A percentile compares a stretch with the other conserved stretches of the same genome.
Evolutionary conservation across 768 basidiomycete species (phyloP).

Genomic region (Trametes meyenii): DNA sequence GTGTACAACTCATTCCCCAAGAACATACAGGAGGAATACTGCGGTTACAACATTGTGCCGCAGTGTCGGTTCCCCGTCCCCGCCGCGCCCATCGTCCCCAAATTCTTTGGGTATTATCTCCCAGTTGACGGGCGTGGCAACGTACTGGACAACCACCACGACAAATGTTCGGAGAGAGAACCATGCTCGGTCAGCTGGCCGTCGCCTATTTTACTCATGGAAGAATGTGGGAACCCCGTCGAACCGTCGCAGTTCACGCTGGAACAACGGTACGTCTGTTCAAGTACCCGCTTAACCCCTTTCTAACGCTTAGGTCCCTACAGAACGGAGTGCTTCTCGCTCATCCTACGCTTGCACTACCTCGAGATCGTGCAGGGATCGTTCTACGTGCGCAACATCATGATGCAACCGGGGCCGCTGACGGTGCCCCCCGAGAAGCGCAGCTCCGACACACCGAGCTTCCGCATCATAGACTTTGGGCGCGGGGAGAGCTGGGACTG

Average conservation of each 20-base stretch:
- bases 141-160: not conserved
- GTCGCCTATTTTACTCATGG: constrained; percentile 49
- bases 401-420: constrained; percentile 48
- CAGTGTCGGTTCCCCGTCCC: constrained; percentile 49
- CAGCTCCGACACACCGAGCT: constrained; percentile 37
- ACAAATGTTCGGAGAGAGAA: constrained; percentile 6
- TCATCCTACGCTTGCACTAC: constrained; percentile 45
- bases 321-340: constrained; percentile 35
- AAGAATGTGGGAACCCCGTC: constrained; percentile 48
- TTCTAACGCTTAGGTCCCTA: not conserved
- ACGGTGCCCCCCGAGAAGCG: constrained; percentile 34
- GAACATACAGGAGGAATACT: constrained; percentile 54
- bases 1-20: constrained; percentile 50
- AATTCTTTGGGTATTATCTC: constrained; percentile 66
- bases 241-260: constrained; percentile 26
- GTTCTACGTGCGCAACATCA: constrained; percentile 44
- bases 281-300: not conserved
- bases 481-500: constrained; percentile 27
- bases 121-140: constrained; percentile 26
- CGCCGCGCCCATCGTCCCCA: constrained; percentile 55
- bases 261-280: constrained; percentile 25
- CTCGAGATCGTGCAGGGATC: constrained; percentile 45
- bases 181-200: constrained; percentile 8
- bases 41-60: constrained; percentile 46
- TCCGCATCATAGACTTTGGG: constrained; percentile 56